A percentile compares a stretch with the other conserved stretches of the same genome.
Conservation (phyloP, 2,329 filamentous ascomycete species). For the Pseudovirgaria hyperparasitica region DNA sequence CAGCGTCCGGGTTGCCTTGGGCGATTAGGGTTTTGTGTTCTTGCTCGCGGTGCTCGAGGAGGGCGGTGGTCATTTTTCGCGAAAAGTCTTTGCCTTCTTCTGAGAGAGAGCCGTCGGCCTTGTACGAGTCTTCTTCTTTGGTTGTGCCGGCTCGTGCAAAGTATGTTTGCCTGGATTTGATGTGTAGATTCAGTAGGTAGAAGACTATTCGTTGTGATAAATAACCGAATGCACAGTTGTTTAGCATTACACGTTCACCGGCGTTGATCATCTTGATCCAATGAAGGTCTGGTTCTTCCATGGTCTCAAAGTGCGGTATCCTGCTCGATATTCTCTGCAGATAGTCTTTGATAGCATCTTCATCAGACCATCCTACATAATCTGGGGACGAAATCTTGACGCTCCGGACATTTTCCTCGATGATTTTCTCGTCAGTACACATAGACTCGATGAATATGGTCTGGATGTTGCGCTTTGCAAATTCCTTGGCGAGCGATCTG, state of each 20-base stretch:
- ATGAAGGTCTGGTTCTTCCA: slow-evolving; percentile 87
- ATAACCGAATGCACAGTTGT: slow-evolving; percentile 95
- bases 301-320: slow-evolving; percentile 93
- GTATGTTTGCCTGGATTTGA: slow-evolving; percentile 87
- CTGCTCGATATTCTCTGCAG: slow-evolving; percentile 79
- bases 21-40: slow-evolving; percentile 60
- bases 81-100: slow-evolving; percentile 64
- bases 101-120: slow-evolving; percentile 75
- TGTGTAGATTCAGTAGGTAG: slow-evolving; percentile 93
- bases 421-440: slow-evolving; percentile 84
- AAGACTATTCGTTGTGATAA: slow-evolving; percentile 95
- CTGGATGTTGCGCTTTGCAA: slow-evolving; percentile 92
- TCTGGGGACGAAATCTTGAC: slow-evolving; percentile 98
- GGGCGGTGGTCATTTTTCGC: slow-evolving; percentile 67
- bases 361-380: slow-evolving; percentile 83
- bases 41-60: slow-evolving; percentile 71
- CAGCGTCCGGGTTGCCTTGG: slow-evolving; percentile 52
- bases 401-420: slow-evolving; percentile 90
- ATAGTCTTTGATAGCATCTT: slow-evolving; percentile 87
- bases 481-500: slow-evolving; percentile 80
- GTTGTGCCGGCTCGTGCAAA: slow-evolving; percentile 82
- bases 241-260: slow-evolving; percentile 83
- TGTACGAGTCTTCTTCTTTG: slow-evolving; percentile 81
- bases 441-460: slow-evolving; percentile 95
- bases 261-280: slow-evolving; percentile 99